Base-by-base conservation (phyloP, 768 basidiomycete species). In the Trametopsis cervina region DNA sequence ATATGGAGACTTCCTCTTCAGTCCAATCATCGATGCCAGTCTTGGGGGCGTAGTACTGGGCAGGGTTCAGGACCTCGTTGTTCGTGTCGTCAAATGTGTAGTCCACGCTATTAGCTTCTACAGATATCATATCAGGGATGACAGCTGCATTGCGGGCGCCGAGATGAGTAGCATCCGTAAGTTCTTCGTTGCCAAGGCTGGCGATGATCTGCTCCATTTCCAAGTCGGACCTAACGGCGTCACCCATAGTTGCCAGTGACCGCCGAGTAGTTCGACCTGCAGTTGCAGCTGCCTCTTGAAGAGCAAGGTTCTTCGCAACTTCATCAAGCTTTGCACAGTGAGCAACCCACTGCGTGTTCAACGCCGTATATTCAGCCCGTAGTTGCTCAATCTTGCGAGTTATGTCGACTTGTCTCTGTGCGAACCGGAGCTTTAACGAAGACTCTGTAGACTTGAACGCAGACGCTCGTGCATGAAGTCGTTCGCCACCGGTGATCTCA, bases 181-280 rank as follows among this genome's bases (percentile, higher is more conserved):
- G 80, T 51, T 95, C 93, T 54, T 95, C 91, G 56, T 85, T 87
- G 21, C 90, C 92, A 35, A 96, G 70, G 59, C 85, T 89, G n/a
- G 90, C 90, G 49, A 98, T 87, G 60, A 98, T 92, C 66, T 93
- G 91, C 59, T 96, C 89, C 81, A 96, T 93, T 70, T 97, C 95
- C 48, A 95, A 75, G 65, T 97, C 94, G 15, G 93, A 92, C 3
- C 91, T 84, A 13, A 93, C 93, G 12, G 89, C 83, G 64, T 96
- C 94, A 22, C 89, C 89, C 53, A 89, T 68, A 37, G 67, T 69
- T 0, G 85, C 83, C 40, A 82, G 74, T 9, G 84, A 78, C 21
- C 89, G 80, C 23, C 89, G 77, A 7, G 88, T 89, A 36, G 85
- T 83, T 43, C 89, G 67, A 13, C 73, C 74, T 18, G 72, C 56